Base-by-base conservation (phyloP, 2,329 filamentous ascomycete genomes). In the Arachnopeziza araneosa region DNA sequence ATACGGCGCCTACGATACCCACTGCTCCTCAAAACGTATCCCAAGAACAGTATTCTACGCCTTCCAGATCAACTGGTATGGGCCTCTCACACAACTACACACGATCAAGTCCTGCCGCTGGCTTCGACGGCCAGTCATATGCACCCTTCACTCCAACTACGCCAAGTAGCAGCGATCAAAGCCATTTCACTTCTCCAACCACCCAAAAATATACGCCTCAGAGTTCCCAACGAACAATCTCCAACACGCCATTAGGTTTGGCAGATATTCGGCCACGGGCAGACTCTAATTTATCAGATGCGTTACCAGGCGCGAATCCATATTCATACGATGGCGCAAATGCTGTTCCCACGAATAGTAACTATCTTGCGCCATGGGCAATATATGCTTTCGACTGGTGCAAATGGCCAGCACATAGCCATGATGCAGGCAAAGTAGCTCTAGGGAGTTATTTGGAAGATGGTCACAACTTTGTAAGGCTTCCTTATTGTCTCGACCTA, bases 341-440 rank as follows among this genome's bases (percentile, higher is more conserved):
- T 71, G 73, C 84, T 63, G 79, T 84, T 75, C 74, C 88, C 72
- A 75, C 90, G 72, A 96, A 93, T 64, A 96, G 91, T 79, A 97
- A 93, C 73, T 96, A 97, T 72, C 78, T 96, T 64, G 92, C 93
- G 4, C 93, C 93, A 0, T 99, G 95, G 91, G 89, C 92, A 17
- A 87, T 96, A 58, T 99, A 98, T 74, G 93, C 95, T 14, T 93
- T 96, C 70, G 95, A 99, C 77, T 99, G 95, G 95, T 99, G 95
- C 79, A 99, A 99, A 76, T 99, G 95, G 93, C 86, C 90, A 19
- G 87, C 93, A 1, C 85, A 91, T 70, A 86, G 76, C 69, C 87
- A 87, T 66, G 87, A 90, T 63, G 91, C 91, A 2, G 95, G 95
- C 49, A 98, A 98, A 76, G 83, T 99, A 68, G 95, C 95, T 14